Evolutionary conservation across 768 basidiomycete species (phyloP), one percentile per base, ranked within the genome.

Genomic region (Hydnomerulius pinastri): DNA sequence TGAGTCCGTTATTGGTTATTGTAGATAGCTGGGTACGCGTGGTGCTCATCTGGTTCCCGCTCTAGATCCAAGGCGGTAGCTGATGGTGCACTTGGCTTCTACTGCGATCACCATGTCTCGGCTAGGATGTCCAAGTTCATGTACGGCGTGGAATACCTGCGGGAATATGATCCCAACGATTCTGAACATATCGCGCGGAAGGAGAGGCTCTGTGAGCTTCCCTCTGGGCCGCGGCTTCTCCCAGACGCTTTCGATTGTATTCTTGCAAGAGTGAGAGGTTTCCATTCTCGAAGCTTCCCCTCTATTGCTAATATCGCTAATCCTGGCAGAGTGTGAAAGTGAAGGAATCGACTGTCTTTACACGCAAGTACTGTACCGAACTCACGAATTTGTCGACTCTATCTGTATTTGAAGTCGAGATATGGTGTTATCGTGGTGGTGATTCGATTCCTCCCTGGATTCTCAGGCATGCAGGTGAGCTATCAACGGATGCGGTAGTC

Each of bases 191-290:
- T 81, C 42, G 66, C 77, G 3, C 77, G 88, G 48, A 78, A 78
- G 62, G 80, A 82, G 48, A 76, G 83, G 37, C 73, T 90, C 28
- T 86, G 85, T 55, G 86, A 89, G 59, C 73, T 90, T 46, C 88
- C 88, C 2, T 87, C 85, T 36, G 88, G 88, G 6, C 88, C 88
- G 4, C 83, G 78, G 57, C 72, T 90, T n/a, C 72, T 91, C 11
- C 86, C 86, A 10, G 88, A 91, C 61, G 88, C 88, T 1, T 91
- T 90, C 64, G 88, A 90, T 59, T 90, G 87, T 57, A 89, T 90
- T 58, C 73, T 91, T 35, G 77, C 82, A 6, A 71, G 85, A 61
- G 87, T 88, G 51, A 44, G n/a, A 81, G 72, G 5, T 46, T 45
- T 44, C 17, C 53, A 18, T 41, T 57, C 15, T 40, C 29, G 13